phyloP scores from a whole-genome alignment of 2,329 filamentous ascomycete genomes.

The Chalaropsis thielavioides region DNA sequence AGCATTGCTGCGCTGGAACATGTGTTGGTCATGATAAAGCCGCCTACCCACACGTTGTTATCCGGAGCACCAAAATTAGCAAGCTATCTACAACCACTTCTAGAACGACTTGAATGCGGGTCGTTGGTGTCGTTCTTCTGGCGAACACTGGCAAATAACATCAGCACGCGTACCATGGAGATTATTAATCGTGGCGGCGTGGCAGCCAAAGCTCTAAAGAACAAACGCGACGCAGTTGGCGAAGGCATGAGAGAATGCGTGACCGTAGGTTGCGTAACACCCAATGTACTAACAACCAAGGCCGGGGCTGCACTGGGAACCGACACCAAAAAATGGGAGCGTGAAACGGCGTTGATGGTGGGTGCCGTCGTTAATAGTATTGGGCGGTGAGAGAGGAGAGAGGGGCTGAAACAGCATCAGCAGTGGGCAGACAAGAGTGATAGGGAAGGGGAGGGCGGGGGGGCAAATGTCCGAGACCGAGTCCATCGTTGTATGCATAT shows the following conservation, averaged over 20 bases:
- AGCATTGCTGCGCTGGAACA: conserved; percentile 80
- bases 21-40: conserved; percentile 53
- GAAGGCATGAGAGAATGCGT: conserved; percentile 76
- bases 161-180: conserved; percentile 68
- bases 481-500: neutral
- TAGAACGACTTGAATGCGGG: conserved; percentile 70
- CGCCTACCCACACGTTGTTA: conserved; percentile 55
- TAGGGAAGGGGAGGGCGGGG: too few species aligned
- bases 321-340: conserved; percentile 55
- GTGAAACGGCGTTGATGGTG: conserved; percentile 91
- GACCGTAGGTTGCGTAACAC: conserved; percentile 56
- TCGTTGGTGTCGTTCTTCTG: conserved; percentile 87
- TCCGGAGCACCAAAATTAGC: conserved; percentile 19
- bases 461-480: neutral
- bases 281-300: conserved; percentile 33
- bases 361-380: conserved; percentile 56
- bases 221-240: conserved; percentile 58
- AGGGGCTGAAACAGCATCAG: neutral
- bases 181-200: conserved; percentile 72
- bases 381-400: conserved; percentile 21
- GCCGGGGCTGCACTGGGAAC: conserved; percentile 22
- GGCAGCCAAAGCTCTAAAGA: conserved; percentile 62
- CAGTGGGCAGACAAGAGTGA: neutral
- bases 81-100: conserved; percentile 29
- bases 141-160: conserved; percentile 67